Evolutionary conservation across 441 rosid species (phyloP), one percentile per base, ranked within the genome.

Genomic region (Populus hybrid): DNA sequence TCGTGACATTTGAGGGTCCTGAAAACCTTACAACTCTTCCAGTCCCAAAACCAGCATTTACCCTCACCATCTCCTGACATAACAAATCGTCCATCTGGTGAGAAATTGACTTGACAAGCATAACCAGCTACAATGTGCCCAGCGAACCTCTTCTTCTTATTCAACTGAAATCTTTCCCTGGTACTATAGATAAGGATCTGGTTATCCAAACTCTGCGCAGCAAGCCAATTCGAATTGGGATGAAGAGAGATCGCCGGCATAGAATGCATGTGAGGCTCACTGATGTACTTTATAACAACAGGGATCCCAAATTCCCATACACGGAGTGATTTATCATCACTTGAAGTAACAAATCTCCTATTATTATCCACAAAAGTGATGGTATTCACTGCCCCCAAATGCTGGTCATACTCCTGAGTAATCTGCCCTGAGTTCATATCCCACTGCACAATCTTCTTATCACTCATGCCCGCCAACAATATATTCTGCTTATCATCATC

Each of bases 11-110:
- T 97, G 42, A 97, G 89, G 50, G 97, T 93, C 82, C 95, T 90
- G 76, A 97, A 94, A 8, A 94, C 97, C 84, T 89, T 94, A 89
- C 97, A 91, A 75, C 95, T 94, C 94, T 94, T 97, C 98, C 99
- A 94, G 79, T 94, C 97, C 98, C 98, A 97, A 86, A 97, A 97
- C 98, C 98, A 97, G 88, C 98, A 94, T 86, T 85, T 91, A 73
- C 98, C 98, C 80, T 94, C 99, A 71, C 98, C 98, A 87, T 94
- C 99, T 83, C 98, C 98, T 1, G 99, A 97, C 97, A 97, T 91
- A 12, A 97, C 98, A 90, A 97, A 97, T 79, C 98, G 87, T n/a
- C 99, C 99, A 86, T 97, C 99, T 2, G 98, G 98, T 3, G 98
- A 97, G 88, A 94, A 97, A 83, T 94, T 97, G 50, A 97, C 99